Evolutionary conservation across 2,329 filamentous ascomycete species (phyloP).

Genomic region (Penicillium fuscoglaucum): DNA sequence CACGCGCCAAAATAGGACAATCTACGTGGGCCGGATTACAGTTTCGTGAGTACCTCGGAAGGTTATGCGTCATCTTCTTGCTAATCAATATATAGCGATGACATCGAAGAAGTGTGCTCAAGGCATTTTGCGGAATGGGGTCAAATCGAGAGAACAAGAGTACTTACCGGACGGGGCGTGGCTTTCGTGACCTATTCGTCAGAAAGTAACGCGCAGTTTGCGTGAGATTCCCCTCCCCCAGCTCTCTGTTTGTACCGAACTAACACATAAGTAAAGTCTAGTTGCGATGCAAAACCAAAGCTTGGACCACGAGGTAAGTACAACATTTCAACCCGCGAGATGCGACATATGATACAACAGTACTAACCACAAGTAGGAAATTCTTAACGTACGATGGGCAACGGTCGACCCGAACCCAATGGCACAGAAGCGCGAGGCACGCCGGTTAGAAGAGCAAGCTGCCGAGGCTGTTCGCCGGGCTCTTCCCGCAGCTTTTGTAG

Average conservation of each 20-base stretch:
- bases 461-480: constrained; percentile 89
- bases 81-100: constrained; percentile 60
- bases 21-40: constrained; percentile 78
- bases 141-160: constrained; percentile 76
- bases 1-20: constrained; percentile 82
- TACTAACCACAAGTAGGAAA: constrained; percentile 56
- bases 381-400: constrained; percentile 95
- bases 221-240: constrained; percentile 45
- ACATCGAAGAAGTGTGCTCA: constrained; percentile 90
- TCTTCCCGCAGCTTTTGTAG: constrained; percentile 84
- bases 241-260: background rate
- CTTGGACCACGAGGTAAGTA: constrained; percentile 66
- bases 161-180: constrained; percentile 84
- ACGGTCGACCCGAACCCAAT: constrained; percentile 95
- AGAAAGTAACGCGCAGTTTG: constrained; percentile 85
- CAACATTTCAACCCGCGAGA: background rate
- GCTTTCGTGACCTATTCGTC: constrained; percentile 86
- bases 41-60: background rate
- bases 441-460: constrained; percentile 89
- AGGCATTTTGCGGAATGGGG: constrained; percentile 98
- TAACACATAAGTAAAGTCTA: constrained; percentile 37
- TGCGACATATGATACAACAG: too few relatives aligned
- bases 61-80: background rate
- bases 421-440: constrained; percentile 87
- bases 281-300: constrained; percentile 95